Base-by-base conservation (phyloP, 345 rosid species). In the Ailanthus altissimus region DNA sequence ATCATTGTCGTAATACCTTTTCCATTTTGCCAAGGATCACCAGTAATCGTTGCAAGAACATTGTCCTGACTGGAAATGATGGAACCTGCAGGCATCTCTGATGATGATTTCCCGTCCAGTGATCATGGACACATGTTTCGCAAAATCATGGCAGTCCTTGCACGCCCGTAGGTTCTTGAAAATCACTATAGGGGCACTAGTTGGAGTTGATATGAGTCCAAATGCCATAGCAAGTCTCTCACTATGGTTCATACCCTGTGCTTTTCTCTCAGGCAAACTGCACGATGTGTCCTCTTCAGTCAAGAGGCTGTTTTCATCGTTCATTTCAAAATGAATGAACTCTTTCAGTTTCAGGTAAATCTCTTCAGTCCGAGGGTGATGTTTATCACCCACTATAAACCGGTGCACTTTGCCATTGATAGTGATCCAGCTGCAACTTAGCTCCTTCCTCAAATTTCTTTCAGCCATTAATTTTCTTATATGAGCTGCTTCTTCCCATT, bases 11-110 rank as follows among this genome's bases (percentile, higher is more conserved):
- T 16, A 25, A 3, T 68, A 28, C 57, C n/a, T 46, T 26, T 7
- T n/a, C 6, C 28, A 8, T 12, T 47, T 63, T 9, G 26, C 5
- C 40, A 16, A 43, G 69, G 38, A 73, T 85, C 88, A 93, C 96
- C 96, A 89, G 69, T 86, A 91, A 73, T 86, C 93, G n/a, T 87
- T 78, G 86, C 97, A 93, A 71, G 96, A 90, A 71, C 97, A 93
- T 71, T 86, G 72, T 54, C 92, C 93, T 20, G 64, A 79, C 78
- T 84, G 88, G 72, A 93, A 90, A 77, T 91, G 93, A 83, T 88
- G 96, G 84, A 90, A 93, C 72, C 91, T 90, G 75, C 85, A 76
- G 10, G 92, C 85, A 77, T 91, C 94, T 81, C 94, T 83, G 59
- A 91, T 81, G 8, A 86, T 72, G 40, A 90, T 86, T 77, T 87